Conservation (phyloP, 2,329 filamentous ascomycete species). For the Fusarium falciforme region DNA sequence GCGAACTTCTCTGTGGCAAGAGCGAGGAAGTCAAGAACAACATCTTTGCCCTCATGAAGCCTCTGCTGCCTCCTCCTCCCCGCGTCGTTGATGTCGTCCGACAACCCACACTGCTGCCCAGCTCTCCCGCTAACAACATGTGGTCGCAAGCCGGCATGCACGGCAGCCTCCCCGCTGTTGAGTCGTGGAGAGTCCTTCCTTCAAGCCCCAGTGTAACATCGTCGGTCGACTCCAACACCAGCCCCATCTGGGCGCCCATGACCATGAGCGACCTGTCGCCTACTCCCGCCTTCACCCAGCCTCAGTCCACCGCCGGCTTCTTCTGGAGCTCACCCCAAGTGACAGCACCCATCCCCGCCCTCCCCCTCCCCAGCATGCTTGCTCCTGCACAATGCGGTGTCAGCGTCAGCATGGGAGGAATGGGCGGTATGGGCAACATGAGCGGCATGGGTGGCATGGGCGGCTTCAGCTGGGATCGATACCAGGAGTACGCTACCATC, state of each 20-base stretch:
- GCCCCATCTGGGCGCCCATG: slow-evolving; percentile 84
- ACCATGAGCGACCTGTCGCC: slow-evolving; percentile 82
- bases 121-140: slow-evolving; percentile 80
- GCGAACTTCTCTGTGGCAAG: slow-evolving; percentile 90
- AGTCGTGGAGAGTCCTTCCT: slow-evolving; percentile 90
- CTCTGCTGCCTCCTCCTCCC: slow-evolving; percentile 86
- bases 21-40: slow-evolving; percentile 92
- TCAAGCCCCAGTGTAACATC: slow-evolving; percentile 87
- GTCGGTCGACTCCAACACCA: slow-evolving; percentile 75
- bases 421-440: slow-evolving; percentile 71
- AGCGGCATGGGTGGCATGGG: slow-evolving; percentile 67
- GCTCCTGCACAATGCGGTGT: slow-evolving; percentile 83
- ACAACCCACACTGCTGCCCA: slow-evolving; percentile 86
- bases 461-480: slow-evolving; percentile 86
- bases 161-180: slow-evolving; percentile 74
- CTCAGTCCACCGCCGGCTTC: slow-evolving; percentile 77
- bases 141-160: slow-evolving; percentile 81
- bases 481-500: slow-evolving; percentile 85
- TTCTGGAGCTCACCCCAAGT: slow-evolving; percentile 86
- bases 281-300: slow-evolving; percentile 79
- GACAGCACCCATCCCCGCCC: slow-evolving; percentile 77
- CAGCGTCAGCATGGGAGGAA: slow-evolving; percentile 74
- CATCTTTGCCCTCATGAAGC: slow-evolving; percentile 86
- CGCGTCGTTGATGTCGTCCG: slow-evolving; percentile 90
- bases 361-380: slow-evolving; percentile 89